These are phyloP conservation scores for Colletotrichum shisoi DNA, from an alignment of 2,329 filamentous ascomycete genomes.

Conservation along the genomic window DNA sequence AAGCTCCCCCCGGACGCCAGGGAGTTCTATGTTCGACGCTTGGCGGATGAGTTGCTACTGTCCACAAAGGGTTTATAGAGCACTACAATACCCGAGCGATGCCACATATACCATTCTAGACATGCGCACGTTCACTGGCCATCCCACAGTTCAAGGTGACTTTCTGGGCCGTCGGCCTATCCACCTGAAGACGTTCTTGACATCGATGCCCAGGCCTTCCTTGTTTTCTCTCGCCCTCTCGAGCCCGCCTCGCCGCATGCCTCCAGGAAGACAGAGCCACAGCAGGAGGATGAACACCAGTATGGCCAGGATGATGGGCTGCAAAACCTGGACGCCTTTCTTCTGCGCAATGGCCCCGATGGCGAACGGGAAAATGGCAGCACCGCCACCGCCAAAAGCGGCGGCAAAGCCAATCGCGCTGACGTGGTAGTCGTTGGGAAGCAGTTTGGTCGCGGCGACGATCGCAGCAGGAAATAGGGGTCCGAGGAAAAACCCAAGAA, in stretches of 20 bases:
- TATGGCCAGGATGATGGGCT: constrained; percentile 63
- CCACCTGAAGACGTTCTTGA: constrained; percentile 36
- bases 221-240: constrained; percentile 51
- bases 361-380: constrained; percentile 70
- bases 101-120: neutral
- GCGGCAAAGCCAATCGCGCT: constrained; percentile 82
- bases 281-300: constrained; percentile 55
- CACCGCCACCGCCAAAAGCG: constrained; percentile 78
- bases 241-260: constrained; percentile 51
- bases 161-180: neutral
- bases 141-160: no score
- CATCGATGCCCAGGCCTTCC: constrained; percentile 49
- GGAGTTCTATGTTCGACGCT: constrained; percentile 77
- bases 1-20: constrained; percentile 70
- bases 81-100: neutral
- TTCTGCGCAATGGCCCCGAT: constrained; percentile 72
- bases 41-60: constrained; percentile 71
- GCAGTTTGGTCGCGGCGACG: constrained; percentile 75
- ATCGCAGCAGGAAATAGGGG: constrained; percentile 80
- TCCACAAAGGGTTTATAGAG: constrained; percentile 21
- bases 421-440: constrained; percentile 77
- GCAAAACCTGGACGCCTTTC: constrained; percentile 64
- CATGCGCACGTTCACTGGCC: neutral
- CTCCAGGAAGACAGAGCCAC: constrained; percentile 57
- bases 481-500: constrained; percentile 82